Evolutionary conservation across 2,329 filamentous ascomycete genomes (phyloP).

Genomic region (Dactylellina leptospora): DNA sequence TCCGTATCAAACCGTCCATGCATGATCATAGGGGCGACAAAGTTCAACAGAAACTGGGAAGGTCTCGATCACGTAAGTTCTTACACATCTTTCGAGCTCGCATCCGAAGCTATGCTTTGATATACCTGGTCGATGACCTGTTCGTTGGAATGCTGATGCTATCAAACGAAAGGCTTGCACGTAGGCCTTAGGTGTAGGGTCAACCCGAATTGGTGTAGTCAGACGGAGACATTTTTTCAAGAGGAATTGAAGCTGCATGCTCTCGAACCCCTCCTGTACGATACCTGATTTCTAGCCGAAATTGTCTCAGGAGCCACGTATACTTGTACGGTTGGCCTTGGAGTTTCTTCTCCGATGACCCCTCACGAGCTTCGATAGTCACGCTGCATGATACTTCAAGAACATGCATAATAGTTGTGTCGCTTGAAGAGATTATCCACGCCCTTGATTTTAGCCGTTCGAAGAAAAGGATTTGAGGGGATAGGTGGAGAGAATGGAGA

Average conservation of each 20-base stretch:
- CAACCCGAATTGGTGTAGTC: neutral
- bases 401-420: neutral
- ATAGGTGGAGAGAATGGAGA: neutral
- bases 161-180: neutral
- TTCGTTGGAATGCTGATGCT: neutral
- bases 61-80: conserved; percentile 4
- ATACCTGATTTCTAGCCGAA: conserved; percentile 14
- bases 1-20: neutral
- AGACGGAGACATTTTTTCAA: neutral
- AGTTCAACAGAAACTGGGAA: neutral
- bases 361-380: too few species aligned
- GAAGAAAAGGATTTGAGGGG: neutral
- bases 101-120: neutral
- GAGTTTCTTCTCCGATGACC: too few species aligned
- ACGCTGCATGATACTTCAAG: too few species aligned
- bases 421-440: neutral
- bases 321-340: conserved; percentile 3
- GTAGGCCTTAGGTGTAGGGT: neutral
- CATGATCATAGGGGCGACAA: neutral
- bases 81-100: neutral
- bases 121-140: neutral
- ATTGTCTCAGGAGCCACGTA: conserved; percentile 32
- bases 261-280: neutral
- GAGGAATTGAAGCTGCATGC: neutral
- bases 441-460: neutral